These are phyloP conservation scores for Acorus calamus DNA, from an alignment of 106 monocot species.

Conservation along the genomic window DNA sequence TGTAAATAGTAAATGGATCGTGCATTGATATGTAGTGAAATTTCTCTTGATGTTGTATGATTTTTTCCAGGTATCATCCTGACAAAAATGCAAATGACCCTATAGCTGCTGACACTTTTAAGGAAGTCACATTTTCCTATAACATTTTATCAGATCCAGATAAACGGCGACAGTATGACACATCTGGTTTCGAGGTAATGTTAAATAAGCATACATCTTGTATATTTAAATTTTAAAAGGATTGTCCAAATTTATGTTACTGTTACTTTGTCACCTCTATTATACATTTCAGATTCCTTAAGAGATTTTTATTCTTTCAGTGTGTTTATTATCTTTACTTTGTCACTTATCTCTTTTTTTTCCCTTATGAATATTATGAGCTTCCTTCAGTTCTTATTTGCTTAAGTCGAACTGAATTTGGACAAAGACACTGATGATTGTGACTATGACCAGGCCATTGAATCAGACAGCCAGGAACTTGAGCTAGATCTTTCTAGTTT, in stretches of 20 bases:
- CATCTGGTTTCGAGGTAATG: constrained; percentile 79
- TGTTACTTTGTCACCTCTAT: neutral
- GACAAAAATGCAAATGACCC: constrained; percentile 99
- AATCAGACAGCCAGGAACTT: constrained; percentile 80
- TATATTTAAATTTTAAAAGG: neutral
- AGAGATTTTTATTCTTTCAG: no score
- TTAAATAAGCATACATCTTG: neutral
- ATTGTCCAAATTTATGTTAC: neutral
- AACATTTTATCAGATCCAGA: constrained; percentile 91
- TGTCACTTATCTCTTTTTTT: neutral
- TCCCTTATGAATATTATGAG: neutral
- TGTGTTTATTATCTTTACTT: no score
- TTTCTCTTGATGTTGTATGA: no score
- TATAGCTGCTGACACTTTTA: constrained; percentile 72
- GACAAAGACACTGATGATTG: neutral
- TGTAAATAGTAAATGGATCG: no score
- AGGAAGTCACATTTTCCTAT: constrained; percentile 89
- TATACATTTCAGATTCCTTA: neutral
- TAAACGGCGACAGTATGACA: constrained; percentile 85
- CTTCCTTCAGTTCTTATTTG: neutral
- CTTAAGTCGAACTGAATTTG: neutral
- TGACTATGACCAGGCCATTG: constrained; percentile 48
- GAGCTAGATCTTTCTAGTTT: constrained; percentile 94
- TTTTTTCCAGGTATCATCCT: constrained; percentile 78
- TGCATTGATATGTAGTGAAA: no score